Percentiles rank a stretch among this genome's conserved stretches.
phyloP scores from a whole-genome alignment of 208 protist species.

The Crithidia brevicula region DNA sequence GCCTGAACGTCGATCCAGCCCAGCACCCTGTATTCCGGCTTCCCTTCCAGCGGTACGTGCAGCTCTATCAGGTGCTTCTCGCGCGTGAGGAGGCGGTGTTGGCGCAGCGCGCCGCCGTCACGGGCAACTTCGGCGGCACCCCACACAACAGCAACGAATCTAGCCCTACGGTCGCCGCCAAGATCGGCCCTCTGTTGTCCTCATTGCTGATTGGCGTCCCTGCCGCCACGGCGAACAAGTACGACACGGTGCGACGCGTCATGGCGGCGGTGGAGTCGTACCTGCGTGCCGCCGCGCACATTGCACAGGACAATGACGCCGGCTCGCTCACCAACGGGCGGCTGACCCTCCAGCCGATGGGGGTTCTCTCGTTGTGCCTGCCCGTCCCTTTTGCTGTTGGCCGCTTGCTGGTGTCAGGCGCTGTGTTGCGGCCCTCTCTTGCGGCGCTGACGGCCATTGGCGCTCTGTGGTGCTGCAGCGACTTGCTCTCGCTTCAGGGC shows the following conservation, averaged over 20 bases:
- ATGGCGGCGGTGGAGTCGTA: constrained; percentile 60
- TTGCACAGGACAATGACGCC: constrained; percentile 20
- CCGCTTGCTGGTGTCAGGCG: constrained; percentile 52
- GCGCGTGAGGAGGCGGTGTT: constrained; percentile 58
- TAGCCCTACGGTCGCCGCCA: constrained; percentile 4
- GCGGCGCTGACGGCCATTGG: constrained; percentile 62
- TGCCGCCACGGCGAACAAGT: constrained; percentile 53
- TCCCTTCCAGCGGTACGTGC: constrained; percentile 65
- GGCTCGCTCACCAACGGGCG: constrained; percentile 15
- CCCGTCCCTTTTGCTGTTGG: constrained; percentile 49
- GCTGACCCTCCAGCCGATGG: constrained; percentile 49
- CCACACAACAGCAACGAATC: constrained; percentile 1
- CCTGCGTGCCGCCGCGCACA: constrained; percentile 55
- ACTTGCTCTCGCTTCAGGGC: constrained; percentile 45
- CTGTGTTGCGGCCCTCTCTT: constrained; percentile 50
- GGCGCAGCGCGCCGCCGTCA: constrained; percentile 19
- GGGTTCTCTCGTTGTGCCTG: constrained; percentile 49
- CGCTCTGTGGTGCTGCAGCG: constrained; percentile 65
- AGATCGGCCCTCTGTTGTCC: constrained; percentile 37
- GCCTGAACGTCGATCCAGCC: constrained; percentile 56
- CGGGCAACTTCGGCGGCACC: neutral
- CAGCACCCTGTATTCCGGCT: constrained; percentile 79
- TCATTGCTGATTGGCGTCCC: constrained; percentile 56
- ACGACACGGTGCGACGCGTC: constrained; percentile 63
- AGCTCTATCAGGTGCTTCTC: constrained; percentile 77